Conservation (phyloP, 345 rosid species). For the Eutrema heterophyllum region DNA sequence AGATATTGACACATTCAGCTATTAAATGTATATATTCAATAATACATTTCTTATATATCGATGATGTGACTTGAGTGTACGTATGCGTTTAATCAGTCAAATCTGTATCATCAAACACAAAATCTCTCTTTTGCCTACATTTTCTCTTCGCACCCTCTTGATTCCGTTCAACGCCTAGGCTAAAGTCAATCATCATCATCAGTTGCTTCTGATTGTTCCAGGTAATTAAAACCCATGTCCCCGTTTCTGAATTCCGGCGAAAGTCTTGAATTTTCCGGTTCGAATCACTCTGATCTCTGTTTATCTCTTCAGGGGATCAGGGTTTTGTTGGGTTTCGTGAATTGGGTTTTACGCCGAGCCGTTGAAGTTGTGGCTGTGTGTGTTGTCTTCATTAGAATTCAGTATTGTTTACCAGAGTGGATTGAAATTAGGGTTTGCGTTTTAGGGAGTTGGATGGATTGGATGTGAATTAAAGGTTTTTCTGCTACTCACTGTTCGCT, state of each 20-base stretch:
- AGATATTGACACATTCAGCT: neutral
- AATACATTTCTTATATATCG: neutral
- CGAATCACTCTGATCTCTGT: conserved; percentile 6
- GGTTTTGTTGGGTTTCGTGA: conserved; percentile 1
- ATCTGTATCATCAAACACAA: conserved; percentile 7
- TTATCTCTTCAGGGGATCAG: neutral
- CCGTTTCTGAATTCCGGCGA: neutral
- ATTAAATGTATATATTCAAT: neutral
- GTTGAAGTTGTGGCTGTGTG: neutral
- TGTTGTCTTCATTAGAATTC: neutral
- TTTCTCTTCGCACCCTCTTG: neutral
- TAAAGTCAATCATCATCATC: conserved; percentile 1
- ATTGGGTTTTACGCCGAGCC: neutral
- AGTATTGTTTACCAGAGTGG: neutral
- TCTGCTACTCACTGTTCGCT: neutral
- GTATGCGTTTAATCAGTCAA: conserved; percentile 26
- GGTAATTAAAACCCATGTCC: neutral
- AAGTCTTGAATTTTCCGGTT: conserved; percentile 15
- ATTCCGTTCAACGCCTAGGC: neutral
- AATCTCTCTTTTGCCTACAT: conserved; percentile 1
- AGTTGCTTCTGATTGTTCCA: neutral
- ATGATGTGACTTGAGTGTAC: conserved; percentile 10
- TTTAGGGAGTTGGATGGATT: neutral
- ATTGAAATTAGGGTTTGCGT: neutral
- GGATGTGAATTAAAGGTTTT: neutral